Evolutionary conservation across 768 basidiomycete genomes (phyloP), one percentile per base, ranked within the genome.

Genomic region (Termitomyces bulborhizus): DNA sequence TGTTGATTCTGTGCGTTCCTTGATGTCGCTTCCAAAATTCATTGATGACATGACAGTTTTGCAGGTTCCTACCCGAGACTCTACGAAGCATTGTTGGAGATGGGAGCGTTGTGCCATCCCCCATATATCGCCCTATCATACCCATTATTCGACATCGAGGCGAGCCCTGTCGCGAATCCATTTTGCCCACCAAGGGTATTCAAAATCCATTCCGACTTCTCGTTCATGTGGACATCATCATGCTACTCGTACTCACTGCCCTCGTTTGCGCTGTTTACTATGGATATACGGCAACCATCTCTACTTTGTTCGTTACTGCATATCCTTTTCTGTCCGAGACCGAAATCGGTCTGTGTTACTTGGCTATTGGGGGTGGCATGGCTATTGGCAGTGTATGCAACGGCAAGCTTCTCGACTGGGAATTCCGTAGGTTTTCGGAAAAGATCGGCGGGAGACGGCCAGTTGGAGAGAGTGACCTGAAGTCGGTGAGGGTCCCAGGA

Each of bases 351-450:
- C 69, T 94, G 4, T 92, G 88, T 66, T 94, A 85, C 71, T 70
- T 93, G 52, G 81, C 84, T 1, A 78, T 86, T 49, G 93, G 90
- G 1, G 78, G 81, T 15, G 93, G 92, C 0, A 84, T 84, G 70
- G 68, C 82, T 8, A 47, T 85, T 15, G 85, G 90, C 12, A 77
- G 82, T 18, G 64, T 74, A n/a, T 24, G 75, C 1, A 82, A 75
- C 21, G 91, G 92, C 3, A 79, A 72, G 53, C 62, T 88, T 11
- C 66, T 92, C 8, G 87, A 94, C 60, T 70, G 71, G 59, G 83
- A 90, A 57, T 95, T 85, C 65, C 65, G 64, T 48, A 60, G 52
- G 1, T 65, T 76, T 44, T 71, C 77, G 62, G 59, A 68, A 64
- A 59, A 70, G 72, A 45, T 75, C 57, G 21, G 42, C 21, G 2